Conservation (phyloP, 129 eudicot species). For the Tagetes patula region DNA sequence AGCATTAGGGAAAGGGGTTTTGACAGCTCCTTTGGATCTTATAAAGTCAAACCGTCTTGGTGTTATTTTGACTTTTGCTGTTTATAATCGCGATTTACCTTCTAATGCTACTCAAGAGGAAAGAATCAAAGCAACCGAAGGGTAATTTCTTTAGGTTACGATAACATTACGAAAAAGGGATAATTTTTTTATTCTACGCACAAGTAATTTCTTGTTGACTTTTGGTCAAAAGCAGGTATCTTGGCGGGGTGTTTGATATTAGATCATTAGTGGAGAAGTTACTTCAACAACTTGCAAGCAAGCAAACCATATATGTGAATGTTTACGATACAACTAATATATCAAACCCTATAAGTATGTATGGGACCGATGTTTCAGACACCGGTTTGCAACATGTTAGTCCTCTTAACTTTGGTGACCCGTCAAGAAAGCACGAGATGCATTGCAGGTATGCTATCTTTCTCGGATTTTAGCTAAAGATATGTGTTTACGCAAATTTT, state of each 20-base stretch:
- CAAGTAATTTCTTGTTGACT: too few relatives aligned
- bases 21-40: slow-evolving; percentile 84
- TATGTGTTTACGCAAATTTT: background rate
- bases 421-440: slow-evolving; percentile 89
- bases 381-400: slow-evolving; percentile 61
- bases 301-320: slow-evolving; percentile 81
- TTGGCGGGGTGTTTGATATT: slow-evolving; percentile 90
- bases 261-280: slow-evolving; percentile 89
- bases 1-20: slow-evolving; percentile 89
- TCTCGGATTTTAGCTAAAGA: slow-evolving; percentile 3
- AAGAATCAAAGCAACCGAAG: slow-evolving; percentile 75
- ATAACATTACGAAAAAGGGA: too few relatives aligned
- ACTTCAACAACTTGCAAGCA: slow-evolving; percentile 90
- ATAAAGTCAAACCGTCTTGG: slow-evolving; percentile 86
- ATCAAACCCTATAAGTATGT: slow-evolving; percentile 62
- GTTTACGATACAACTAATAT: slow-evolving; percentile 80
- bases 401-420: slow-evolving; percentile 89
- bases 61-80: slow-evolving; percentile 92
- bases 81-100: slow-evolving; percentile 56
- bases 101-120: slow-evolving; percentile 77
- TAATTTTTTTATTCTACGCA: too few relatives aligned
- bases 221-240: slow-evolving; percentile 44
- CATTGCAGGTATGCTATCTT: slow-evolving; percentile 66
- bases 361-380: slow-evolving; percentile 59
- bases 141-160: slow-evolving; percentile 39